These are phyloP conservation scores for Hericium rajendrae DNA, from an alignment of 768 basidiomycete species.

Conservation along the genomic window DNA sequence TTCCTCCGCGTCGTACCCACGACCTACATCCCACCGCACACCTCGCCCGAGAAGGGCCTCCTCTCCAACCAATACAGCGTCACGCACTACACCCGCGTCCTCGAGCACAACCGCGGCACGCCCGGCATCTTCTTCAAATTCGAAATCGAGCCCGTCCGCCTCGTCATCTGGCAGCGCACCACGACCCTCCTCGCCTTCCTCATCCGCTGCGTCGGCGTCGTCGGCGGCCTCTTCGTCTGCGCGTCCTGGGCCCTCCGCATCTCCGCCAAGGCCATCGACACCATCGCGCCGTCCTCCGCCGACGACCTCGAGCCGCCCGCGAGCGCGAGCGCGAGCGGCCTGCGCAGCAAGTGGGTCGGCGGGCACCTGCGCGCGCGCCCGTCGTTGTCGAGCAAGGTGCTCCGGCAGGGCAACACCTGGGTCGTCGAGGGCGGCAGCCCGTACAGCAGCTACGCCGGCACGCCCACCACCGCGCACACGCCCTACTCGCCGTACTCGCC, in stretches of 20 bases:
- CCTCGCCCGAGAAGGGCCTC: constrained; percentile 32
- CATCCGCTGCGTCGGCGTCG: constrained; percentile 71
- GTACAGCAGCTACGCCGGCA: constrained; percentile 25
- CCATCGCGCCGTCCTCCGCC: constrained; percentile 47
- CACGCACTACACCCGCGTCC: constrained; percentile 76
- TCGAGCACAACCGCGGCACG: constrained; percentile 67
- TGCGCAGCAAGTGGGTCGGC: constrained; percentile 63
- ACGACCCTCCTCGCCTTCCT: constrained; percentile 72
- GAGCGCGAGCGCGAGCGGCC: constrained; percentile 36
- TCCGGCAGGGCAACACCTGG: constrained; percentile 53
- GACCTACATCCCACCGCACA: constrained; percentile 74
- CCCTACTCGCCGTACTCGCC: constrained; percentile 24
- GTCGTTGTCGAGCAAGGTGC: constrained; percentile 27
- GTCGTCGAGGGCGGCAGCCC: constrained; percentile 43
- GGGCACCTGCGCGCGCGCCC: constrained; percentile 51
- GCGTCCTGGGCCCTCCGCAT: constrained; percentile 38
- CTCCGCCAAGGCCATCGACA: constrained; percentile 41
- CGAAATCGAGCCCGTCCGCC: constrained; percentile 82
- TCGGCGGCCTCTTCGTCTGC: constrained; percentile 86
- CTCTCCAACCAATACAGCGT: constrained; percentile 87
- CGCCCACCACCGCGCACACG: constrained; percentile 23
- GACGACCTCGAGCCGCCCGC: constrained; percentile 59
- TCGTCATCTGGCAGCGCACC: constrained; percentile 84
- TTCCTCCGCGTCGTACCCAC: constrained; percentile 95
- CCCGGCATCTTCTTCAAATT: constrained; percentile 99